Conservation (phyloP, 1,284 basidiomycete genomes). For the Trichosporon sp. region DNA sequence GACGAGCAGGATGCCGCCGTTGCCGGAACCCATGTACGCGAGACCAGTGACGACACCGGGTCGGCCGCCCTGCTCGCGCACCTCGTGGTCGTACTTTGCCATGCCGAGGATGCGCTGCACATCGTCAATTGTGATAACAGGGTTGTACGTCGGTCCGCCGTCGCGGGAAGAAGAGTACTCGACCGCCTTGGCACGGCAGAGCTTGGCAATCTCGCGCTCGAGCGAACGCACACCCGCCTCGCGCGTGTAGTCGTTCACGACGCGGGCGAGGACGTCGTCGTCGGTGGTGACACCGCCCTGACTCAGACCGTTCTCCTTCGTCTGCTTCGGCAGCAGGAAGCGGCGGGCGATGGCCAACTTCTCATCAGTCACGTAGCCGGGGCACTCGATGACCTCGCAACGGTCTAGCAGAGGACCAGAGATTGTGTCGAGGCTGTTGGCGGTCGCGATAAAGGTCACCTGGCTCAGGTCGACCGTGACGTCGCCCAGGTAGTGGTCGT, state of each 20-base stretch:
- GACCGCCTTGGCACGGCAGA: slow-evolving; percentile 80
- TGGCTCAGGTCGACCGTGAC: slow-evolving; percentile 91
- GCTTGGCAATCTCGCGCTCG: slow-evolving; percentile 77
- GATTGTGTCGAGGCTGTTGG: slow-evolving; percentile 88
- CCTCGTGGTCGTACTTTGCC: slow-evolving; percentile 72
- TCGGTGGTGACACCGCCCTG: slow-evolving; percentile 68
- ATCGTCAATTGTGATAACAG: slow-evolving; percentile 62
- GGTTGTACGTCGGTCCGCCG: slow-evolving; percentile 53
- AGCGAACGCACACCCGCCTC: slow-evolving; percentile 92
- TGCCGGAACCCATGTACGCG: slow-evolving; percentile 59
- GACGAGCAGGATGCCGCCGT: slow-evolving; percentile 69
- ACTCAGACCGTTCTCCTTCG: slow-evolving; percentile 80
- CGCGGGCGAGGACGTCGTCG: slow-evolving; percentile 66
- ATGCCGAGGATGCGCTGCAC: slow-evolving; percentile 80
- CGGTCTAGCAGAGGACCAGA: slow-evolving; percentile 89
- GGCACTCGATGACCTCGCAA: slow-evolving; percentile 94
- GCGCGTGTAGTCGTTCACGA: slow-evolving; percentile 92
- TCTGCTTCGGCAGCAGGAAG: slow-evolving; percentile 90
- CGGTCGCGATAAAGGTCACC: slow-evolving; percentile 81
- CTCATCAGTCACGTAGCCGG: slow-evolving; percentile 92
- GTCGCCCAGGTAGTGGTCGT: slow-evolving; percentile 81
- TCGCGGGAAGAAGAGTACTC: slow-evolving; percentile 60
- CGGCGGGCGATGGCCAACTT: slow-evolving; percentile 82
- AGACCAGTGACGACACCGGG: slow-evolving; percentile 43
- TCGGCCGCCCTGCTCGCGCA: slow-evolving; percentile 24